Percentiles rank a stretch among this genome's conserved stretches.
Evolutionary conservation across 2,329 filamentous ascomycete species (phyloP).

Genomic region (Chaetomiaceae sp.): DNA sequence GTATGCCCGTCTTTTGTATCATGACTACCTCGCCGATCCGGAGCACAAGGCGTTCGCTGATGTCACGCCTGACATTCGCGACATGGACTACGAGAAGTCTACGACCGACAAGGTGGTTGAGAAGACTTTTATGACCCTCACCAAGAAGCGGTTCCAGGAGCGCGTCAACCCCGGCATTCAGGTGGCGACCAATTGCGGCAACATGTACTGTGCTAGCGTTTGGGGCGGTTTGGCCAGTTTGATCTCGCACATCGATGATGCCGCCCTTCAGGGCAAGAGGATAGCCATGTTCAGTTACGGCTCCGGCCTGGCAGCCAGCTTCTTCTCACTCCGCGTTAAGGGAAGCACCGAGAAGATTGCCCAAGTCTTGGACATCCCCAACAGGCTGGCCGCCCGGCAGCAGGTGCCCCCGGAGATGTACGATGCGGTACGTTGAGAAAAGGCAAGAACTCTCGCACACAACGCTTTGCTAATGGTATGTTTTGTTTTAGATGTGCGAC

Average conservation of each 20-base stretch:
- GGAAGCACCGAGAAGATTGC: constrained; percentile 65
- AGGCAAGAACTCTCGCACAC: too few relatives aligned
- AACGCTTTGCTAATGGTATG: constrained; percentile 10
- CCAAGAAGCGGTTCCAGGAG: constrained; percentile 80
- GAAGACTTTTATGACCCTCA: constrained; percentile 79
- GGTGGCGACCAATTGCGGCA: constrained; percentile 70
- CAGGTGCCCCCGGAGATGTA: constrained; percentile 68
- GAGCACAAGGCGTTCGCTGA: constrained; percentile 65
- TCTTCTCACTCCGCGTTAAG: constrained; percentile 68
- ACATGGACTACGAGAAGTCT: constrained; percentile 75
- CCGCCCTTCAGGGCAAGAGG: constrained; percentile 65
- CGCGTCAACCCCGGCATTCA: constrained; percentile 69
- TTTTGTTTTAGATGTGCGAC: constrained; percentile 57
- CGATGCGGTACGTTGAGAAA: constrained; percentile 58
- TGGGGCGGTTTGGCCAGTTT: constrained; percentile 72
- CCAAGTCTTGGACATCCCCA: constrained; percentile 65
- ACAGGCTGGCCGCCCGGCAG: constrained; percentile 61
- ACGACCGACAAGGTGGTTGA: constrained; percentile 77
- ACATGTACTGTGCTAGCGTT: constrained; percentile 67
- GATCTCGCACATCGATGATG: constrained; percentile 59
- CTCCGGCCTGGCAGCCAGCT: constrained; percentile 67
- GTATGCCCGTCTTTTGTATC: constrained; percentile 78
- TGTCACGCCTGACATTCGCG: constrained; percentile 69
- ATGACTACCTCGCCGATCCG: constrained; percentile 73
- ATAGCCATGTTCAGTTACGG: constrained; percentile 76